Evolutionary conservation across 2,329 filamentous ascomycete genomes (phyloP).

Genomic region (Colletotrichum plurivorum): DNA sequence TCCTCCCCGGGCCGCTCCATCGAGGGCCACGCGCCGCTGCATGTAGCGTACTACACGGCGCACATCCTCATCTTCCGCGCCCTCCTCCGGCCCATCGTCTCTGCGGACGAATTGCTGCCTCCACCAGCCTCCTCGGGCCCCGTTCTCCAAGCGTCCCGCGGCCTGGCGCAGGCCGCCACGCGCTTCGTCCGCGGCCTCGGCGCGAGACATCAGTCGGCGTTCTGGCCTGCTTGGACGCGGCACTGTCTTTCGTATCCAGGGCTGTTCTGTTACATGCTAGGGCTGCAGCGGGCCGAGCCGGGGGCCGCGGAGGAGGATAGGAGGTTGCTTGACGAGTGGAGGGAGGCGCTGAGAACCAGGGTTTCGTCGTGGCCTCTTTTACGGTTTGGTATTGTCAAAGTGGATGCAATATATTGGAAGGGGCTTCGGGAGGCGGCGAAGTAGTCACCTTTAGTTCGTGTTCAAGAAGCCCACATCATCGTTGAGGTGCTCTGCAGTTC

Average conservation of each 20-base stretch:
- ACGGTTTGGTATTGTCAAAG: constrained; percentile 43
- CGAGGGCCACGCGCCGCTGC: neutral
- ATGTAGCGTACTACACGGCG: neutral
- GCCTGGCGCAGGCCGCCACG: constrained; percentile 38
- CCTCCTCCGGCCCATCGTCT: neutral
- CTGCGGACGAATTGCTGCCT: neutral
- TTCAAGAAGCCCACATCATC: neutral
- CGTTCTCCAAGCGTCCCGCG: constrained; percentile 40
- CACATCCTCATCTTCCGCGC: neutral
- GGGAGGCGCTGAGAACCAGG: constrained; percentile 41
- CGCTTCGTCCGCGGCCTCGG: constrained; percentile 40
- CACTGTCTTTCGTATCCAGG: constrained; percentile 43
- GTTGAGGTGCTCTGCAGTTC: neutral
- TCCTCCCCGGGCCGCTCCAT: neutral
- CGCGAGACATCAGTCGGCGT: constrained; percentile 40
- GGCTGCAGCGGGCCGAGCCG: constrained; percentile 35
- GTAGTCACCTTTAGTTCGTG: neutral
- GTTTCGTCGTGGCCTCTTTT: constrained; percentile 43
- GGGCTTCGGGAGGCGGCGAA: neutral
- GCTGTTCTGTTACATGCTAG: constrained; percentile 42
- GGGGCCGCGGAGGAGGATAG: constrained; percentile 27
- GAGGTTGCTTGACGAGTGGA: constrained; percentile 40
- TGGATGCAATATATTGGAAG: constrained; percentile 45
- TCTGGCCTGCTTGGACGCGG: constrained; percentile 42
- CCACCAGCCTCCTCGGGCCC: neutral